Base-by-base conservation (phyloP, 1,139 yeast genomes). In the Blastobotrys persicus region DNA sequence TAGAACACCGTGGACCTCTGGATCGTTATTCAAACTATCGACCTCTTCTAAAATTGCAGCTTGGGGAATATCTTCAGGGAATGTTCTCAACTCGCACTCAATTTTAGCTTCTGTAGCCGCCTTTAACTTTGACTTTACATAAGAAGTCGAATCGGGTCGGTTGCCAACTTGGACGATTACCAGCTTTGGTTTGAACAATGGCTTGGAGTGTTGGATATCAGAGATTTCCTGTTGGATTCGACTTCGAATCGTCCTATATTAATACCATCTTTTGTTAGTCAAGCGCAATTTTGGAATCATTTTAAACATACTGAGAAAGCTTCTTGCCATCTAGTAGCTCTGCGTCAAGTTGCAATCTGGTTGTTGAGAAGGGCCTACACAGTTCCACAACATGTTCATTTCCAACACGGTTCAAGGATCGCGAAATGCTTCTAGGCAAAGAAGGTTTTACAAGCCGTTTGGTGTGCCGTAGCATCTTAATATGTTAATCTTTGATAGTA, bases 101-200 rank as follows among this genome's bases (percentile, higher is more conserved):
- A 70, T 65, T 31, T 61, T 58, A 31, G 73, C 72, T 52, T 69
- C 73, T 9, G 62, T 56, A 38, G 97, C 96, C 16, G 98, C 97
- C 73, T 85, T 88, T 61, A 87, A 75, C 73, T 92, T 92, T 98
- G 91, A 91, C 61, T 83, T 81, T 51, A 92, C 97, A 69, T 92
- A 92, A 19, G 96, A 86, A 47, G 88, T 75, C 5, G 96, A 88
- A 67, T 92, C 98, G 42, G 86, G 89, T 62, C 98, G 79, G 42
- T 74, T 78, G 49, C 98, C 98, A 14, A 92, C 95, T 71, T 94
- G 98, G 59, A 92, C 76, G 60, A 92, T 91, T 46, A 86, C 78
- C 65, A 94, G 75, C 50, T 79, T 78, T 23, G 98, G 97, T 59
- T 75, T 74, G 73, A 89, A 91, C 47, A 74, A 76, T 19, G 81